phyloP scores from a whole-genome alignment of 2,329 filamentous ascomycete species.

The Colletotrichum lini region DNA sequence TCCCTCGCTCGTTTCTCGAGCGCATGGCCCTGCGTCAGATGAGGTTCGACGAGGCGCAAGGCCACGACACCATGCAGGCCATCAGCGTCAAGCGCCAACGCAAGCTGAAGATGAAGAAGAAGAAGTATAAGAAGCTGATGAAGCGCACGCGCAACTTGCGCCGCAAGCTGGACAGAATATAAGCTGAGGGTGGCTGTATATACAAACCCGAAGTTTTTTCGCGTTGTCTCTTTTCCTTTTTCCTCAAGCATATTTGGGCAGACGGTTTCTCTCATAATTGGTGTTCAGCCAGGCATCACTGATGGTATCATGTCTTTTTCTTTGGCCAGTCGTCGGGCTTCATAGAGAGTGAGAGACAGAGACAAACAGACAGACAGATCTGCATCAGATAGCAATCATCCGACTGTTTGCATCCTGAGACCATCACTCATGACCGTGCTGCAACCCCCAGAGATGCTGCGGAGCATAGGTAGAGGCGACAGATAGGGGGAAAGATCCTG shows the following conservation, averaged over 20 bases:
- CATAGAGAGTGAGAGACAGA: slow-evolving; percentile 26
- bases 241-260: slow-evolving; percentile 44
- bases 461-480: background rate
- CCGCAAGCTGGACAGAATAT: slow-evolving; percentile 83
- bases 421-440: slow-evolving; percentile 28
- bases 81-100: slow-evolving; percentile 94
- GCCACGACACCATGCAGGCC: slow-evolving; percentile 74
- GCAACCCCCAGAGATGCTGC: slow-evolving; percentile 6
- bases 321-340: slow-evolving; percentile 28
- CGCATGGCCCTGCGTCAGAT: slow-evolving; percentile 78
- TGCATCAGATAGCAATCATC: slow-evolving; percentile 43
- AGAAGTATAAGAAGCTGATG: slow-evolving; percentile 99
- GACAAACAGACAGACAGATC: slow-evolving; percentile 25
- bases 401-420: slow-evolving; percentile 34
- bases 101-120: slow-evolving; percentile 99
- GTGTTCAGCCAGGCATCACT: slow-evolving; percentile 34
- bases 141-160: slow-evolving; percentile 89
- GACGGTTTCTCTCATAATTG: slow-evolving; percentile 35
- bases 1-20: slow-evolving; percentile 74
- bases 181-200: slow-evolving; percentile 50
- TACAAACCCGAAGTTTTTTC: slow-evolving; percentile 43
- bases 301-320: slow-evolving; percentile 29
- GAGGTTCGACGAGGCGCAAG: slow-evolving; percentile 69
- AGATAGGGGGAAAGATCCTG: slow-evolving; percentile 24
- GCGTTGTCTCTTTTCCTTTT: background rate